A percentile compares a stretch with the other conserved stretches of the same genome.
Evolutionary conservation across 352 stramenopile species (phyloP).

Genomic region (Sclerospora graminicola): DNA sequence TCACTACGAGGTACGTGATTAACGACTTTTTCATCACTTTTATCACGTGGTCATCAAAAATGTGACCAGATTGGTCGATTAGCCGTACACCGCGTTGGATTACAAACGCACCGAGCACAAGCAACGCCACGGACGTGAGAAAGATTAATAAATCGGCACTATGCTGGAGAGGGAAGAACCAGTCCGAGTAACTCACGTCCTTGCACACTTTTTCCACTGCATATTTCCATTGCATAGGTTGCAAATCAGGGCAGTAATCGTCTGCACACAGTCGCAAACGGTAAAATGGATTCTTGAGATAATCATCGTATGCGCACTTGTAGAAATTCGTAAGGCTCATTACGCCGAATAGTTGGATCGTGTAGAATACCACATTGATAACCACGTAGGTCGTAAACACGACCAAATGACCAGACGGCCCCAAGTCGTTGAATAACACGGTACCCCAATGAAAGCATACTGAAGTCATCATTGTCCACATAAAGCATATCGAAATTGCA

Average conservation of each 20-base stretch:
- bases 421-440: constrained; percentile 58
- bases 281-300: constrained; percentile 78
- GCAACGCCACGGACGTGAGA: constrained; percentile 38
- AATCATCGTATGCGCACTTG: constrained; percentile 83
- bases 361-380: constrained; percentile 59
- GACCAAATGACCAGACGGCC: constrained; percentile 36
- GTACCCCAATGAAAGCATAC: constrained; percentile 81
- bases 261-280: constrained; percentile 48
- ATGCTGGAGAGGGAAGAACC: constrained; percentile 47
- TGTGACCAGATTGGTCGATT: constrained; percentile 62
- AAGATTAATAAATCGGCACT: constrained; percentile 53
- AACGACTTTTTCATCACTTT: constrained; percentile 73
- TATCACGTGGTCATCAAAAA: constrained; percentile 65
- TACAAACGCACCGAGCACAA: constrained; percentile 60
- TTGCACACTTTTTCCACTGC: constrained; percentile 52
- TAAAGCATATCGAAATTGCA: constrained; percentile 57
- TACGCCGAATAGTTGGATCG: constrained; percentile 50
- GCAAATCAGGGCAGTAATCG: constrained; percentile 72
- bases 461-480: constrained; percentile 82
- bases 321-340: constrained; percentile 69
- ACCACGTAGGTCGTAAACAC: constrained; percentile 53
- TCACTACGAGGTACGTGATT: constrained; percentile 65
- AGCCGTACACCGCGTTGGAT: constrained; percentile 55
- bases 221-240: constrained; percentile 76
- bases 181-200: constrained; percentile 48